Evolutionary conservation across 2,329 filamentous ascomycete genomes (phyloP).

Genomic region (Bertia moriformis): DNA sequence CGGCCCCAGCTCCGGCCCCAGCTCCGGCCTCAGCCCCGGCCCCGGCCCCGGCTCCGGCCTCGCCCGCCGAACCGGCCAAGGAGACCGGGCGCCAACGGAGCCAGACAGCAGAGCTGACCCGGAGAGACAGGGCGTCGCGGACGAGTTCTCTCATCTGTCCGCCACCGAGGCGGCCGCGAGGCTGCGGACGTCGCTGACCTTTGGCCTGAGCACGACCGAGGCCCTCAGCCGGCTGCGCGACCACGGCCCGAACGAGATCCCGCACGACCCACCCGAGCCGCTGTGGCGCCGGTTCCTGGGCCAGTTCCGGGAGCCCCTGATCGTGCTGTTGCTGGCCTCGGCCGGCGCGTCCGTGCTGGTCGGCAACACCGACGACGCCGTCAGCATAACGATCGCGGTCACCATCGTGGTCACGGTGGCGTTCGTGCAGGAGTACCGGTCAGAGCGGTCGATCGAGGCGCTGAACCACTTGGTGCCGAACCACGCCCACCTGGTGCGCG

Average conservation of each 20-base stretch:
- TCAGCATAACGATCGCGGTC: constrained; percentile 90
- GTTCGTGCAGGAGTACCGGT: constrained; percentile 93
- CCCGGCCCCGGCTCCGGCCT: too few relatives aligned
- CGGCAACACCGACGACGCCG: constrained; percentile 83
- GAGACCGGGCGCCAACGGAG: too few relatives aligned
- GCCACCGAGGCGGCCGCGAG: constrained; percentile 63
- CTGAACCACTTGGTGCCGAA: constrained; percentile 88
- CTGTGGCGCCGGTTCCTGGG: constrained; percentile 90
- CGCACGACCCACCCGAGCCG: constrained; percentile 83
- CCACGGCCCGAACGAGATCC: constrained; percentile 84
- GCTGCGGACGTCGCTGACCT: constrained; percentile 66
- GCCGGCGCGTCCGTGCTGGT: constrained; percentile 78
- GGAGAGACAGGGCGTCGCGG: constrained; percentile 31
- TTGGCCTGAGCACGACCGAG: constrained; percentile 69
- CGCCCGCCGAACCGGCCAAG: constrained; percentile 1
- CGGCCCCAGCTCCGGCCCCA: too few relatives aligned
- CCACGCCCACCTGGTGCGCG: constrained; percentile 84
- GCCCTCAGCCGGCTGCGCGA: constrained; percentile 66
- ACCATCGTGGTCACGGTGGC: constrained; percentile 94
- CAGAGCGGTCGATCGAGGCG: constrained; percentile 91
- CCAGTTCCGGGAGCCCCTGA: constrained; percentile 92
- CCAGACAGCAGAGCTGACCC: constrained; percentile 1
- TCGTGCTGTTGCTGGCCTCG: constrained; percentile 81
- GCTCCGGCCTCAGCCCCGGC: too few relatives aligned
- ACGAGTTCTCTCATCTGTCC: constrained; percentile 54